Evolutionary conservation across 73 alveolate genomes (phyloP).

Genomic region (Tetrahymena thermophila): DNA sequence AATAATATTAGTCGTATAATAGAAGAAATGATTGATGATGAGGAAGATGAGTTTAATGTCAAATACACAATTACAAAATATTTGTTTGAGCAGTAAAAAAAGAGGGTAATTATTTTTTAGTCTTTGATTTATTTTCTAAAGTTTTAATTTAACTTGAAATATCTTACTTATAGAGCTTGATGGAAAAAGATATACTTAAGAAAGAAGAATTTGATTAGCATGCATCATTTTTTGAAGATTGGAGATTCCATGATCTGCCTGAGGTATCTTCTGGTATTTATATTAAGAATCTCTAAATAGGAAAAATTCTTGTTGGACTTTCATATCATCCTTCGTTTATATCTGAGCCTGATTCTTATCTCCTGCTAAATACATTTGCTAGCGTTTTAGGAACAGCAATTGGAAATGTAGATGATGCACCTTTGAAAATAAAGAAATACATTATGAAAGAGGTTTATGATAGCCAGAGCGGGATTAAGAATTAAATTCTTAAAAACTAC

Average conservation of each 20-base stretch:
- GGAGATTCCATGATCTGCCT: neutral
- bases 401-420: neutral
- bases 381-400: neutral
- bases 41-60: neutral
- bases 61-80: neutral
- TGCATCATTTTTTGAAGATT: neutral
- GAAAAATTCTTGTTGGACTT: neutral
- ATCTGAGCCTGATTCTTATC: neutral
- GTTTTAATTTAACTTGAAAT: neutral
- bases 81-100: neutral
- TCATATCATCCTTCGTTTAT: neutral
- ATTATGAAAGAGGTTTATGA: conserved; percentile 57
- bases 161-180: neutral
- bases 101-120: no score
- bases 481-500: conserved; percentile 53
- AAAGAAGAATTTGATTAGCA: neutral
- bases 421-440: neutral
- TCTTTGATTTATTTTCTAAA: no score
- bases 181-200: neutral
- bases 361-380: neutral
- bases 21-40: neutral
- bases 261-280: neutral
- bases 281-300: neutral
- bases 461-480: conserved; percentile 41
- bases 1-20: neutral